These are phyloP conservation scores for Zalaria obscura DNA, from an alignment of 2,329 filamentous ascomycete species.

Conservation along the genomic window DNA sequence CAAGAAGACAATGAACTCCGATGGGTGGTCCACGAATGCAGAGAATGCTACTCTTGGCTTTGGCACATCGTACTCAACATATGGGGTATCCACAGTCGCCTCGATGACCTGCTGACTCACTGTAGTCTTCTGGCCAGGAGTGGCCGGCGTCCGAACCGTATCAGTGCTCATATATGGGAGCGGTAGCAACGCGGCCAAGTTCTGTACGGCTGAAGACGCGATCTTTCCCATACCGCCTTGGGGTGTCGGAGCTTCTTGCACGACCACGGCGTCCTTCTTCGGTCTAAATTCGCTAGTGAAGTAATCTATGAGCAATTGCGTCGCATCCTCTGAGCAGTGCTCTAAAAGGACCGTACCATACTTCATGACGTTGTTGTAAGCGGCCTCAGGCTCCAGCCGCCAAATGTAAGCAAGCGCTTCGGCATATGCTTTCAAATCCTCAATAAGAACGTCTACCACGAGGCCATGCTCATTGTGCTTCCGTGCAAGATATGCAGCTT, in stretches of 20 bases:
- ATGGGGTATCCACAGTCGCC: slow-evolving; percentile 36
- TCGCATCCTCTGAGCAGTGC: slow-evolving; percentile 70
- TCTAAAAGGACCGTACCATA: slow-evolving; percentile 85
- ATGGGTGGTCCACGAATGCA: slow-evolving; percentile 85
- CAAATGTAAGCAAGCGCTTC: slow-evolving; percentile 88
- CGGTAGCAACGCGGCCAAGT: slow-evolving; percentile 68
- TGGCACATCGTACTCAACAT: slow-evolving; percentile 58
- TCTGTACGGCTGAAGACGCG: slow-evolving; percentile 69
- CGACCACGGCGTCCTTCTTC: slow-evolving; percentile 46
- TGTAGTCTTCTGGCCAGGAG: slow-evolving; percentile 33
- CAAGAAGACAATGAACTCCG: slow-evolving; percentile 83
- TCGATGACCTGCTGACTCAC: slow-evolving; percentile 40
- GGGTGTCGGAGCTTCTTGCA: slow-evolving; percentile 31
- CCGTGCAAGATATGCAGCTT: slow-evolving; percentile 87
- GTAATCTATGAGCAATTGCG: slow-evolving; percentile 82
- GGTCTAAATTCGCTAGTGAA: slow-evolving; percentile 77
- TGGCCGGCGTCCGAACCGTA: slow-evolving; percentile 36
- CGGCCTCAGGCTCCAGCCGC: slow-evolving; percentile 64
- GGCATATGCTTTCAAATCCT: slow-evolving; percentile 80
- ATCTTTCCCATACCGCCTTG: slow-evolving; percentile 24
- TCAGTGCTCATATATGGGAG: slow-evolving; percentile 70
- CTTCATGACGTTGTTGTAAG: slow-evolving; percentile 84
- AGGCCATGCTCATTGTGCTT: slow-evolving; percentile 89
- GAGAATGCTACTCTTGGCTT: slow-evolving; percentile 85
- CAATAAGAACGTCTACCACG: slow-evolving; percentile 89